Evolutionary conservation across 2,329 filamentous ascomycete species (phyloP).

Genomic region (Aspergillus unguis): DNA sequence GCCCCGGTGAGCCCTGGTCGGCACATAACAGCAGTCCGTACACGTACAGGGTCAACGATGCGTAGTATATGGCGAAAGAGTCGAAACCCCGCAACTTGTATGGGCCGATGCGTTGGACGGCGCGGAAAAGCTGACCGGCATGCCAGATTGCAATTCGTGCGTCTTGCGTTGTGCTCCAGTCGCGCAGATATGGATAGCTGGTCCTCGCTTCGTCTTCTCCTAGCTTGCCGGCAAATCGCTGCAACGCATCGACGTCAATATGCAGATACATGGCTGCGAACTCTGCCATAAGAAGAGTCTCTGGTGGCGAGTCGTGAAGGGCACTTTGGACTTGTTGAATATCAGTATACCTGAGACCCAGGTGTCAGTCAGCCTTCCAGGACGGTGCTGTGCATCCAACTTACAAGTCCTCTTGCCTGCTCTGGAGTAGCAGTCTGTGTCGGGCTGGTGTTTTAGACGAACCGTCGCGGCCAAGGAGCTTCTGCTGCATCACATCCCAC

Average conservation of each 20-base stretch:
- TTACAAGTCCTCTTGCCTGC: no score
- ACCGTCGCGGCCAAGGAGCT: no score
- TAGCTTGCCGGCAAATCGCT: slow-evolving; percentile 1
- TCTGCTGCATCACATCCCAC: no score
- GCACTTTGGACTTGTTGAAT: no score
- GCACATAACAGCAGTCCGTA: background rate
- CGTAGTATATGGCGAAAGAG: background rate
- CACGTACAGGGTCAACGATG: slow-evolving; percentile 1
- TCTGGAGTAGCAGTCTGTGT: no score
- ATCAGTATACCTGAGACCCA: no score
- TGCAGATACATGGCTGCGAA: slow-evolving; percentile 1
- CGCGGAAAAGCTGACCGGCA: background rate
- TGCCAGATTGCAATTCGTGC: background rate
- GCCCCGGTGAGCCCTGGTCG: no score
- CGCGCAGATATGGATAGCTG: background rate
- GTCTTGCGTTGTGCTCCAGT: background rate
- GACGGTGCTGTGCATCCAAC: no score
- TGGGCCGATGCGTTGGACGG: background rate
- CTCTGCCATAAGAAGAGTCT: no score
- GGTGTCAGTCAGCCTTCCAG: no score
- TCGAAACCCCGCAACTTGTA: background rate
- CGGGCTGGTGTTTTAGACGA: no score
- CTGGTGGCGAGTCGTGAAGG: no score
- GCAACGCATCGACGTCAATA: background rate
- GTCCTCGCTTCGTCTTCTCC: slow-evolving; percentile 2